Evolutionary conservation across 768 basidiomycete species (phyloP).

Genomic region (Psilocybe sp.): DNA sequence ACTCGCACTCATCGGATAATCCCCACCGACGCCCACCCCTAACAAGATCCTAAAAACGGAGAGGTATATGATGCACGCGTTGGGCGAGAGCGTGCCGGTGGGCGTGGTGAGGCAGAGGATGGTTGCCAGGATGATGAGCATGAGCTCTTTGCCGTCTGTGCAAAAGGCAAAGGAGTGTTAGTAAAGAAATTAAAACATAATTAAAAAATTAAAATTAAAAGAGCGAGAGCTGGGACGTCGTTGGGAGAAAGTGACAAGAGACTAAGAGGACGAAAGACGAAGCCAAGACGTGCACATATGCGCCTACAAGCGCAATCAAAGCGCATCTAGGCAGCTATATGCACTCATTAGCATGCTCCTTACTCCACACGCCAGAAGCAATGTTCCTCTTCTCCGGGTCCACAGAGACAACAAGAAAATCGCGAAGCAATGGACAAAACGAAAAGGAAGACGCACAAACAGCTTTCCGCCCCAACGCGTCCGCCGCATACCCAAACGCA

Average conservation of each 20-base stretch:
- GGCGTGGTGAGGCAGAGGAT: slow-evolving; percentile 56
- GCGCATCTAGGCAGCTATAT: no score
- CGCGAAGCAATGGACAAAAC: neutral
- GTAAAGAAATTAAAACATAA: no score
- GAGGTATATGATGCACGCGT: slow-evolving; percentile 58
- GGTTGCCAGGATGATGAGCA: slow-evolving; percentile 78
- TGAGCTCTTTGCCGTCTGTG: slow-evolving; percentile 72
- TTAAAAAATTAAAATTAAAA: no score
- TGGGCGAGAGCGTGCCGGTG: slow-evolving; percentile 54
- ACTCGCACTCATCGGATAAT: slow-evolving; percentile 76
- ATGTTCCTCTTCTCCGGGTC: no score
- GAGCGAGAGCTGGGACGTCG: no score
- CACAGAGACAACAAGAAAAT: slow-evolving; percentile 1
- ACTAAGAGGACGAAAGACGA: no score
- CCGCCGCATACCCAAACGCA: slow-evolving; percentile 59
- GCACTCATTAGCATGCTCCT: no score
- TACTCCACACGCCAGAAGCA: no score
- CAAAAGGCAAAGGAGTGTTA: neutral
- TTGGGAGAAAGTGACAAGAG: no score
- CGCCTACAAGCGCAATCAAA: no score
- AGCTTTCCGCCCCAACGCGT: slow-evolving; percentile 65
- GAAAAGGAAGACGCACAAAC: slow-evolving; percentile 40
- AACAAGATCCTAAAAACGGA: slow-evolving; percentile 67
- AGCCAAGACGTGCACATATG: no score
- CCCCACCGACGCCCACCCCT: slow-evolving; percentile 77